Percentiles rank a stretch among this genome's conserved stretches.
phyloP scores from a whole-genome alignment of 768 basidiomycete species.

The Agaricus subrufescens region DNA sequence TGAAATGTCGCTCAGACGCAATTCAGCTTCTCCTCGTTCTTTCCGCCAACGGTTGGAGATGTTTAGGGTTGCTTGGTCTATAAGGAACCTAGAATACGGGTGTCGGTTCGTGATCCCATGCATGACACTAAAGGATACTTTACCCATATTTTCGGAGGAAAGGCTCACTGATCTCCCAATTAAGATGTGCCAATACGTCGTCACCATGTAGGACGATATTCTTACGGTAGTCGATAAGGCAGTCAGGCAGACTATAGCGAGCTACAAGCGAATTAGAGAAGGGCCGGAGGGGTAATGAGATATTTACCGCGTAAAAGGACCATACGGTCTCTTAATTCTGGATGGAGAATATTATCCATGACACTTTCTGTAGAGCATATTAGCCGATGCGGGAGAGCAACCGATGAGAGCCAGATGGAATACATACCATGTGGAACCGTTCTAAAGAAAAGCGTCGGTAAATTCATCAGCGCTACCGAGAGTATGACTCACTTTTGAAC shows the following conservation, averaged over 20 bases:
- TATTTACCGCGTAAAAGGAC: conserved; percentile 79
- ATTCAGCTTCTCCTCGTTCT: conserved; percentile 73
- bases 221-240: conserved; percentile 65
- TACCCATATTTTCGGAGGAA: conserved; percentile 85
- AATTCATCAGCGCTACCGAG: conserved; percentile 3
- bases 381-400: background rate
- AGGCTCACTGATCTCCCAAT: conserved; percentile 85
- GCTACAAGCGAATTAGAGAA: conserved; percentile 32
- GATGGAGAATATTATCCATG: conserved; percentile 88
- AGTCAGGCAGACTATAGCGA: conserved; percentile 77
- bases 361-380: conserved; percentile 58
- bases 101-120: background rate
- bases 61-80: conserved; percentile 65
- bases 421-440: conserved; percentile 75
- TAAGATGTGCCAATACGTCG: conserved; percentile 83
- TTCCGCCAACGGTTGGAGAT: conserved; percentile 86
- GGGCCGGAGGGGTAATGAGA: background rate
- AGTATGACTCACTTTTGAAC: conserved; percentile 61
- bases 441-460: conserved; percentile 29
- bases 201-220: conserved; percentile 81
- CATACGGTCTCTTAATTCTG: conserved; percentile 86
- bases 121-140: conserved; percentile 16
- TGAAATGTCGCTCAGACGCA: conserved; percentile 43
- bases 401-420: conserved; percentile 15
- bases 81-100: conserved; percentile 54